Percentiles rank a stretch among this genome's conserved stretches.
phyloP scores from a whole-genome alignment of 208 protist species.

The Trypanosoma caninum region DNA sequence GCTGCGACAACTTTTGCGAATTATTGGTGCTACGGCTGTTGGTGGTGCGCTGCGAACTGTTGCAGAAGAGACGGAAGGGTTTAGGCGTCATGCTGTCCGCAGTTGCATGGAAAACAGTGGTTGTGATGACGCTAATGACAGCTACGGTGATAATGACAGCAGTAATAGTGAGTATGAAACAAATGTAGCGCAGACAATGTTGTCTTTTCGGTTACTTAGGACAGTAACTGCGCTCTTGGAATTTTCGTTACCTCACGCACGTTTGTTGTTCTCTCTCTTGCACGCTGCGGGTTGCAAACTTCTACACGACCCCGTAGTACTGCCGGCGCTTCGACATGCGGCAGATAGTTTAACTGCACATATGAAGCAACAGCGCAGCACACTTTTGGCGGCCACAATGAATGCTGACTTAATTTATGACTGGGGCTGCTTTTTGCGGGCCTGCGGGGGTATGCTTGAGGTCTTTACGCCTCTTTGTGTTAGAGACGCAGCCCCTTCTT shows the following conservation, averaged over 20 bases:
- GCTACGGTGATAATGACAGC: conserved; percentile 11
- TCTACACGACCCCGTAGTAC: conserved; percentile 39
- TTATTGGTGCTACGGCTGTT: conserved; percentile 30
- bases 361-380: conserved; percentile 11
- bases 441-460: conserved; percentile 44
- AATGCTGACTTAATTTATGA: not conserved
- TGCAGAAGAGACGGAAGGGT: conserved; percentile 50
- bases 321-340: conserved; percentile 26
- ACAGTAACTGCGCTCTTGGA: conserved; percentile 34
- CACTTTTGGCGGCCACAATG: not conserved
- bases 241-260: conserved; percentile 32
- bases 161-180: not conserved
- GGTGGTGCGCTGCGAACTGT: conserved; percentile 32
- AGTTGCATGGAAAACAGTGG: too few relatives aligned
- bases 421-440: conserved; percentile 3
- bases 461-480: conserved; percentile 62
- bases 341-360: conserved; percentile 16
- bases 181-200: conserved; percentile 15
- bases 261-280: conserved; percentile 38
- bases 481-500: not conserved
- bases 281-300: conserved; percentile 41
- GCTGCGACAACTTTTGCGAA: conserved; percentile 31
- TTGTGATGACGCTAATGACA: conserved; percentile 7
- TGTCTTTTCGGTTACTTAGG: conserved; percentile 54
- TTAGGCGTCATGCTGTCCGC: too few relatives aligned